These are phyloP conservation scores for Paracamarosporium sp. DNA, from an alignment of 2,329 filamentous ascomycete species.

Conservation along the genomic window DNA sequence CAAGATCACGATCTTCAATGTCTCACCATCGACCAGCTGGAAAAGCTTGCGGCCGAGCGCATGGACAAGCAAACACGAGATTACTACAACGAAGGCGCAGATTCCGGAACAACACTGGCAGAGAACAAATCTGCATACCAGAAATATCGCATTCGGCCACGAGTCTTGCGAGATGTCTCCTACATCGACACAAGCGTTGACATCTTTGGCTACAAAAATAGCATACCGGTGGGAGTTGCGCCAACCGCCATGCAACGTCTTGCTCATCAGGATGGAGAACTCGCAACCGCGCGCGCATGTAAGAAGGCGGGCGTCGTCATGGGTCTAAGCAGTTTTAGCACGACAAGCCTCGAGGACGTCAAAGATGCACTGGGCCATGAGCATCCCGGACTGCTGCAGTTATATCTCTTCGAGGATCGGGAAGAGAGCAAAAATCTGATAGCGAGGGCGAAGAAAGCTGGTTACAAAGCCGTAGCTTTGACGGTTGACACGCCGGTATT, in stretches of 20 bases:
- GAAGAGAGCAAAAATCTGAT: conserved; percentile 25
- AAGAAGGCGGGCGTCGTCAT: conserved; percentile 66
- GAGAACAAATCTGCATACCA: conserved; percentile 40
- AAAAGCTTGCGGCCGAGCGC: neutral
- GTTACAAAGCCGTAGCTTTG: conserved; percentile 32
- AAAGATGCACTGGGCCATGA: conserved; percentile 36
- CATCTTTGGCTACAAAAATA: conserved; percentile 40
- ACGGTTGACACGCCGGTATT: conserved; percentile 35
- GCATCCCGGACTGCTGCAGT: conserved; percentile 42
- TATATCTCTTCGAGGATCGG: conserved; percentile 51
- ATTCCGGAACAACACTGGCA: conserved; percentile 56
- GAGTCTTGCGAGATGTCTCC: conserved; percentile 38
- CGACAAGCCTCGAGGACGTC: conserved; percentile 68
- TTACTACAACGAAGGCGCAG: conserved; percentile 62
- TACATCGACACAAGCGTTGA: conserved; percentile 14
- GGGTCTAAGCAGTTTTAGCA: conserved; percentile 68
- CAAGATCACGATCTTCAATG: neutral
- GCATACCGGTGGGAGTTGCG: conserved; percentile 45
- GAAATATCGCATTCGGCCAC: conserved; percentile 34
- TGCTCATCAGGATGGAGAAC: conserved; percentile 68
- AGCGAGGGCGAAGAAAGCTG: conserved; percentile 30
- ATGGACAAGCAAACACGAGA: conserved; percentile 6
- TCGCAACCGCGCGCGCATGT: conserved; percentile 65
- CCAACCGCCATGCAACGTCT: conserved; percentile 71
- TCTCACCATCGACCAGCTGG: neutral